Evolutionary conservation across 2,329 filamentous ascomycete genomes (phyloP).

Genomic region (Paradendryphiella salina): DNA sequence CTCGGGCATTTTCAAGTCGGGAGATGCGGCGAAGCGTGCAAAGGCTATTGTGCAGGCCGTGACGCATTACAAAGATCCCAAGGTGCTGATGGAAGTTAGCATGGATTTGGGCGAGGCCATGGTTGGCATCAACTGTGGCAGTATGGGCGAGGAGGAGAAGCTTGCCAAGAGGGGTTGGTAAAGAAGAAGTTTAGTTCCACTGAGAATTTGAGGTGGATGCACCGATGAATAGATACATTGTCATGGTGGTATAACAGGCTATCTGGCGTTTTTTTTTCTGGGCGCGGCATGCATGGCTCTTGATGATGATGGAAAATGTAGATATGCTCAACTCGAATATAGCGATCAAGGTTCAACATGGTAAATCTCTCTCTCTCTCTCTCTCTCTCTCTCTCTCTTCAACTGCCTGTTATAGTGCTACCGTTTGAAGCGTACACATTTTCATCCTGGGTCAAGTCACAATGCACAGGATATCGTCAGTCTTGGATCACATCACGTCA

Average conservation of each 20-base stretch:
- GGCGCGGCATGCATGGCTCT: not conserved
- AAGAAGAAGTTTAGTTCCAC: not conserved
- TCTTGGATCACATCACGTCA: slow-evolving; percentile 6
- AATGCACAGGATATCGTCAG: too few relatives aligned
- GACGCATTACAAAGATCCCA: slow-evolving; percentile 84
- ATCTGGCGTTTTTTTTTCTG: not conserved
- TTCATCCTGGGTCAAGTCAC: slow-evolving; percentile 1
- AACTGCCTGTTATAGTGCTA: not conserved
- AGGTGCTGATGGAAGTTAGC: slow-evolving; percentile 84
- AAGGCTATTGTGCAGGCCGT: slow-evolving; percentile 94
- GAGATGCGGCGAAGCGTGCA: slow-evolving; percentile 84
- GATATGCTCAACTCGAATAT: slow-evolving; percentile 2
- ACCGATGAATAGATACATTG: not conserved
- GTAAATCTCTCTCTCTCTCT: too few relatives aligned
- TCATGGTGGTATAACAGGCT: too few relatives aligned
- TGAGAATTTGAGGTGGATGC: too few relatives aligned
- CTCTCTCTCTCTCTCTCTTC: not conserved
- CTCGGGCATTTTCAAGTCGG: slow-evolving; percentile 95
- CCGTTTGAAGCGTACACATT: slow-evolving; percentile 1
- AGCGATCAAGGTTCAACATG: not conserved
- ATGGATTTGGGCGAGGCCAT: slow-evolving; percentile 94
- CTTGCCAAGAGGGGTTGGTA: slow-evolving; percentile 84
- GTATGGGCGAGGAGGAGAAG: slow-evolving; percentile 78
- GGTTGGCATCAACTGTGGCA: slow-evolving; percentile 88
- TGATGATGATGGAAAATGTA: not conserved